A percentile compares a stretch with the other conserved stretches of the same genome.
Evolutionary conservation across 257 asterid species (phyloP).

Genomic region (Solanum bukasovii): DNA sequence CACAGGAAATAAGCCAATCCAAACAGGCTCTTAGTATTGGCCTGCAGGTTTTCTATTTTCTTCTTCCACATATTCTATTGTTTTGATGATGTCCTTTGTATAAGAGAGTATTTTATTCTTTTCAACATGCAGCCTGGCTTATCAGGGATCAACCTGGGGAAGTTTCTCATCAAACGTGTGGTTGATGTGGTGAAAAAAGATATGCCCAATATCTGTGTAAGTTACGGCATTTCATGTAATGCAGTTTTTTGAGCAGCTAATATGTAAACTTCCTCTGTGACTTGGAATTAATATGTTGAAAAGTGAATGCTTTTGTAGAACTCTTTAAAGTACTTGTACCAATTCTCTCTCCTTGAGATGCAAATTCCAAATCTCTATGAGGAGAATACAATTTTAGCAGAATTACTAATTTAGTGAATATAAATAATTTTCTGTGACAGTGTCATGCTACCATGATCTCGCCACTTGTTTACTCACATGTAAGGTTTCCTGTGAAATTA

Average conservation of each 20-base stretch:
- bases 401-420: not conserved
- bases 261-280: not conserved
- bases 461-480: not conserved
- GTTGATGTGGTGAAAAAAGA: slow-evolving; percentile 85
- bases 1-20: not conserved
- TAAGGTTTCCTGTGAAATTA: slow-evolving; percentile 1
- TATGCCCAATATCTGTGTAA: slow-evolving; percentile 74
- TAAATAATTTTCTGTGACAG: not conserved
- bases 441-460: not conserved
- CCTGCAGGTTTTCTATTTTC: not conserved
- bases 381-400: not conserved
- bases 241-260: not conserved
- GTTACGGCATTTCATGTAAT: slow-evolving; percentile 10
- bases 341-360: not conserved
- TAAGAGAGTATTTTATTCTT: not conserved
- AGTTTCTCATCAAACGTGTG: slow-evolving; percentile 89
- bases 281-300: not conserved
- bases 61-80: not conserved
- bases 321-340: not conserved
- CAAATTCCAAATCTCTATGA: not conserved
- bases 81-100: not conserved
- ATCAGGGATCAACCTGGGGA: slow-evolving; percentile 90
- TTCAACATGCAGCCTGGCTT: slow-evolving; percentile 70
- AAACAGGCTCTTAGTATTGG: not conserved
- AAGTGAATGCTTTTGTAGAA: not conserved